Evolutionary conservation across 2,329 filamentous ascomycete genomes (phyloP).

Genomic region (Aspergillus thermomutatus): DNA sequence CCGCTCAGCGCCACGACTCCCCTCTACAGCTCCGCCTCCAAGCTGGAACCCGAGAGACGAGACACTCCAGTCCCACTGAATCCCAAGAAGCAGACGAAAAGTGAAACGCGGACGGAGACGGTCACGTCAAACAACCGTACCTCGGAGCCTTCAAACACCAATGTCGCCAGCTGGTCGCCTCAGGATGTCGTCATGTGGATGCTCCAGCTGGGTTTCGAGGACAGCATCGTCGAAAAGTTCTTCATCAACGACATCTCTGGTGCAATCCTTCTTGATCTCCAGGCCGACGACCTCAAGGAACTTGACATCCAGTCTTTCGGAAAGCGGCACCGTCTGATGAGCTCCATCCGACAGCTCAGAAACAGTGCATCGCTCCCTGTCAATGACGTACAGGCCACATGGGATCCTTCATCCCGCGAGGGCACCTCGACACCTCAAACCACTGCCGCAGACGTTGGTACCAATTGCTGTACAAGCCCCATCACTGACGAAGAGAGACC

Average conservation of each 20-base stretch:
- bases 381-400: slow-evolving; percentile 4
- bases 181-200: no score
- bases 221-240: slow-evolving; percentile 75
- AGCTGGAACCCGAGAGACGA: slow-evolving; percentile 10
- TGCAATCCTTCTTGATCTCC: slow-evolving; percentile 80
- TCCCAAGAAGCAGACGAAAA: slow-evolving; percentile 1
- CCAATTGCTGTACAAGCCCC: slow-evolving; percentile 10
- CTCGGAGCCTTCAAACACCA: background rate
- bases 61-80: slow-evolving; percentile 21
- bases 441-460: slow-evolving; percentile 9
- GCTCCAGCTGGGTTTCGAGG: slow-evolving; percentile 61
- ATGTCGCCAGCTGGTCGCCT: background rate
- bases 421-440: slow-evolving; percentile 13
- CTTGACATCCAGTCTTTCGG: slow-evolving; percentile 62
- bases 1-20: slow-evolving; percentile 11
- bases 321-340: slow-evolving; percentile 61
- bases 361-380: background rate
- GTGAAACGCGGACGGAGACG: no score
- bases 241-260: slow-evolving; percentile 90
- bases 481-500: slow-evolving; percentile 4
- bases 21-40: slow-evolving; percentile 9
- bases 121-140: background rate
- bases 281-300: slow-evolving; percentile 74
- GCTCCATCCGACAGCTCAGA: slow-evolving; percentile 11
- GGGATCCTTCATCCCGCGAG: slow-evolving; percentile 6